phyloP scores from a whole-genome alignment of 1,284 basidiomycete genomes.

The Moesziomyces parantarcticus region DNA sequence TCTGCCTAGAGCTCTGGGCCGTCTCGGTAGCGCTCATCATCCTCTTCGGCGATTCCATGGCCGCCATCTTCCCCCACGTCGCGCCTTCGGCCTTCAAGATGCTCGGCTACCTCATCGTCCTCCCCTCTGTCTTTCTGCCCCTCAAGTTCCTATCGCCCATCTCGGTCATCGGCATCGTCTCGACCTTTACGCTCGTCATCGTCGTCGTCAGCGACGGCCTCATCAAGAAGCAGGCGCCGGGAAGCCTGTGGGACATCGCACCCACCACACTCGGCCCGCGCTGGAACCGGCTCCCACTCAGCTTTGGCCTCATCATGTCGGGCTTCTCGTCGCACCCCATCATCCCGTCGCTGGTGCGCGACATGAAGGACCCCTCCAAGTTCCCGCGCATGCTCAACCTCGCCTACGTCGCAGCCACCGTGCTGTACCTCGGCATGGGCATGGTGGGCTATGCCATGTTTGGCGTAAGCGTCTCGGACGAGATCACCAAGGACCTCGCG shows the following conservation, averaged over 20 bases:
- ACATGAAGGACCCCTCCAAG: slow-evolving; percentile 85
- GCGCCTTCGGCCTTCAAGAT: slow-evolving; percentile 55
- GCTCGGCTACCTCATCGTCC: slow-evolving; percentile 51
- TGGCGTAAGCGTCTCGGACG: slow-evolving; percentile 71
- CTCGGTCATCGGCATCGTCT: slow-evolving; percentile 69
- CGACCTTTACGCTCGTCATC: slow-evolving; percentile 74
- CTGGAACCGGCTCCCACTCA: slow-evolving; percentile 71
- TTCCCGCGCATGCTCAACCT: slow-evolving; percentile 86
- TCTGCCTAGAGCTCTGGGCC: slow-evolving; percentile 65
- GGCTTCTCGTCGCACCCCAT: slow-evolving; percentile 95
- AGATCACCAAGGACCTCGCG: slow-evolving; percentile 88
- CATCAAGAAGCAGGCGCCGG: slow-evolving; percentile 80
- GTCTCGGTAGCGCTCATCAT: slow-evolving; percentile 64
- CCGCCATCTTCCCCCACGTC: slow-evolving; percentile 46
- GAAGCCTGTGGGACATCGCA: slow-evolving; percentile 81
- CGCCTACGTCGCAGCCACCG: slow-evolving; percentile 85
- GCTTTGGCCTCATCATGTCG: slow-evolving; percentile 93
- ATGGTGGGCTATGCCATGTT: slow-evolving; percentile 87
- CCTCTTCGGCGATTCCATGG: slow-evolving; percentile 61
- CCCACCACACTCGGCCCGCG: slow-evolving; percentile 77
- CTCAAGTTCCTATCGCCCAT: slow-evolving; percentile 60
- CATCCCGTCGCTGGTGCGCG: slow-evolving; percentile 86
- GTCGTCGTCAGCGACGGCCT: slow-evolving; percentile 88
- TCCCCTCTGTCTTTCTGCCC: slow-evolving; percentile 63
- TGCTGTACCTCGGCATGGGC: slow-evolving; percentile 82